A percentile compares a stretch with the other conserved stretches of the same genome.
These are phyloP conservation scores for Dryadomyces sulphureus DNA, from an alignment of 2,329 filamentous ascomycete species.

Conservation along the genomic window DNA sequence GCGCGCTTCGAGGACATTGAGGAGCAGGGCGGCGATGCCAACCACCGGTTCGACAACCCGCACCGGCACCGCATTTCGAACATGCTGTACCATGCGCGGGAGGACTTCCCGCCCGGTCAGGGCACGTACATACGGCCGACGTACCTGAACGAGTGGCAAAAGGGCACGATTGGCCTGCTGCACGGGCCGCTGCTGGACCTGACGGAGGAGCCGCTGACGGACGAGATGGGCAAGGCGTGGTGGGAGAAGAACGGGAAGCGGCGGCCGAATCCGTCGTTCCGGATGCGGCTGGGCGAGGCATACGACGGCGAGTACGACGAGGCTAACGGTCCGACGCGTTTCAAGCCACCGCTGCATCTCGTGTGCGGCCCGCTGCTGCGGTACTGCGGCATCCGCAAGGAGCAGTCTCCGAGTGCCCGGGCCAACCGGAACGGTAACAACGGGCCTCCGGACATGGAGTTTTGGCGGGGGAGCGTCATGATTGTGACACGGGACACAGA, in stretches of 20 bases:
- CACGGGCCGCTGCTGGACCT: constrained; percentile 46
- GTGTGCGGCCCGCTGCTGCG: constrained; percentile 83
- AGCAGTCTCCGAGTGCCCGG: constrained; percentile 30
- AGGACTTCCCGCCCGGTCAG: constrained; percentile 30
- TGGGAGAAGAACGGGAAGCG: constrained; percentile 50
- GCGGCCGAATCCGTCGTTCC: constrained; percentile 28
- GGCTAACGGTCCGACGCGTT: constrained; percentile 49
- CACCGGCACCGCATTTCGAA: constrained; percentile 24
- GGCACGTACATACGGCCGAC: constrained; percentile 43
- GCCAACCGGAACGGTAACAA: constrained; percentile 19
- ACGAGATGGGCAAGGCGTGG: constrained; percentile 49
- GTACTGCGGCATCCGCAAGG: constrained; percentile 68
- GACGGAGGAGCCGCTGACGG: constrained; percentile 18
- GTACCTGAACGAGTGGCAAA: constrained; percentile 61
- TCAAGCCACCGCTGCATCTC: constrained; percentile 70
- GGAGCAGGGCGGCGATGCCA: constrained; percentile 16
- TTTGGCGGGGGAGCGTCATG: constrained; percentile 91
- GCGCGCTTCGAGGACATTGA: constrained; percentile 15
- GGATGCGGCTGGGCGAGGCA: constrained; percentile 42
- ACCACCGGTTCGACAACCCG: constrained; percentile 7
- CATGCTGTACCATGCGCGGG: constrained; percentile 25
- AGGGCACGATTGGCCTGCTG: constrained; percentile 47
- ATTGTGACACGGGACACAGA: constrained; percentile 79
- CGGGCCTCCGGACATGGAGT: constrained; percentile 44
- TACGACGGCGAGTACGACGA: constrained; percentile 57